Conservation (phyloP, 257 asterid species). For the Dorcoceras hygrometricum region DNA sequence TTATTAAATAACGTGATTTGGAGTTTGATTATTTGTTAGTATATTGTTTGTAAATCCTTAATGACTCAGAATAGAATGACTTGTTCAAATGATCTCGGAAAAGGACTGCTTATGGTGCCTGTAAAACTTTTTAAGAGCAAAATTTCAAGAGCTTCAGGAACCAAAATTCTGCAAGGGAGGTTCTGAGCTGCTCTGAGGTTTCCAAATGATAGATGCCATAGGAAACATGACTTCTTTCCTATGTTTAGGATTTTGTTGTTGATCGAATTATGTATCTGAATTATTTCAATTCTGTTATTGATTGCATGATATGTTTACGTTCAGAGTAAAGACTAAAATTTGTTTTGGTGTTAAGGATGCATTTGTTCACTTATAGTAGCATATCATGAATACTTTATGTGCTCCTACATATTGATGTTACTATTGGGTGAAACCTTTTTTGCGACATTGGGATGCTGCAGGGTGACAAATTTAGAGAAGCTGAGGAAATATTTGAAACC, state of each 20-base stretch:
- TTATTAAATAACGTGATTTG: background rate
- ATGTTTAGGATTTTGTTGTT: background rate
- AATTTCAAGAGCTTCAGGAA: background rate
- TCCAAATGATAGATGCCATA: too few species aligned
- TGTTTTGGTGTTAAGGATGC: background rate
- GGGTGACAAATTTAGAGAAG: conserved; percentile 83
- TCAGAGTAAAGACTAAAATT: background rate
- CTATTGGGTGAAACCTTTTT: conserved; percentile 13
- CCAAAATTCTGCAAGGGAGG: too few species aligned
- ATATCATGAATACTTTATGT: background rate
- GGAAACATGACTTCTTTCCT: background rate
- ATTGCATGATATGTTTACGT: background rate
- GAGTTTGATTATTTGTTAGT: background rate
- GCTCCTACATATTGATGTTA: conserved; percentile 4
- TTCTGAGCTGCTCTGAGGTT: too few species aligned
- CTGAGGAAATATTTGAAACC: conserved; percentile 78
- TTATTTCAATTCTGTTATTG: background rate
- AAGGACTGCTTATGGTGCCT: background rate
- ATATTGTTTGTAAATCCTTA: background rate
- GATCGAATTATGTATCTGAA: background rate
- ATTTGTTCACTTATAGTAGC: conserved; percentile 10
- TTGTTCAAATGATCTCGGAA: background rate
- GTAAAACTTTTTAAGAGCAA: background rate
- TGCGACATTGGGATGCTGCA: conserved; percentile 34
- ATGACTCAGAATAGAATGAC: background rate